Conservation (phyloP, 495 filamentous ascomycete species). For the Cercophora sp. region DNA sequence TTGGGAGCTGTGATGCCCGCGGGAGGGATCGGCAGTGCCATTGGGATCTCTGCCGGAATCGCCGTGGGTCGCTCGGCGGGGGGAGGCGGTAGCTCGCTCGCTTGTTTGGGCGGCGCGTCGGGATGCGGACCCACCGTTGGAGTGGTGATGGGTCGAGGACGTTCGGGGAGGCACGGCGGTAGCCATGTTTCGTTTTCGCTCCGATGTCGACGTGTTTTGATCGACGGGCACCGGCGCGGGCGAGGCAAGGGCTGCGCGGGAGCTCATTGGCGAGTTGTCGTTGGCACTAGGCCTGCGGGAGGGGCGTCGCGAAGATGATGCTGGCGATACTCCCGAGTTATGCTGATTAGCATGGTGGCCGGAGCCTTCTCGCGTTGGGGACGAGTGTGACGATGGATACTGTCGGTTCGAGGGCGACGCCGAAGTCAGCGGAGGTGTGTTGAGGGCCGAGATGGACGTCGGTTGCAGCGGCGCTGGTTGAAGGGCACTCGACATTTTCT, state of each 20-base stretch:
- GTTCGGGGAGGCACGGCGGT: conserved; percentile 60
- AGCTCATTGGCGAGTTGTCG: conserved; percentile 50
- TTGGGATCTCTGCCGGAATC: conserved; percentile 35
- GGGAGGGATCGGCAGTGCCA: conserved; percentile 32
- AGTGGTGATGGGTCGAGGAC: conserved; percentile 53
- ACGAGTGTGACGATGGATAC: conserved; percentile 37
- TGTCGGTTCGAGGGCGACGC: conserved; percentile 45
- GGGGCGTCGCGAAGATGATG: conserved; percentile 42
- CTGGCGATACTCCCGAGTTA: conserved; percentile 31
- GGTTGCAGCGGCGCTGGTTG: conserved; percentile 52
- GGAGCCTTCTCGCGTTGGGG: conserved; percentile 38
- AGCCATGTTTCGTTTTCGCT: conserved; percentile 39
- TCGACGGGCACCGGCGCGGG: conserved; percentile 45
- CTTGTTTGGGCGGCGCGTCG: conserved; percentile 39
- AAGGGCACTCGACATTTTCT: conserved; percentile 54
- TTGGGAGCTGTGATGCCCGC: conserved; percentile 40
- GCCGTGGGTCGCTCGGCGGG: conserved; percentile 29
- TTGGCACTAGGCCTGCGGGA: conserved; percentile 52
- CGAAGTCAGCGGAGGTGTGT: conserved; percentile 41
- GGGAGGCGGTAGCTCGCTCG: conserved; percentile 40
- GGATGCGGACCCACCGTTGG: conserved; percentile 35
- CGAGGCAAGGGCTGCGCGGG: conserved; percentile 43
- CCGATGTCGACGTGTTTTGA: conserved; percentile 37
- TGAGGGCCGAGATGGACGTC: conserved; percentile 42
- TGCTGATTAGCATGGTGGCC: conserved; percentile 41